Conservation (phyloP, 495 filamentous ascomycete species). For the Staphylotrichum longicolle region DNA sequence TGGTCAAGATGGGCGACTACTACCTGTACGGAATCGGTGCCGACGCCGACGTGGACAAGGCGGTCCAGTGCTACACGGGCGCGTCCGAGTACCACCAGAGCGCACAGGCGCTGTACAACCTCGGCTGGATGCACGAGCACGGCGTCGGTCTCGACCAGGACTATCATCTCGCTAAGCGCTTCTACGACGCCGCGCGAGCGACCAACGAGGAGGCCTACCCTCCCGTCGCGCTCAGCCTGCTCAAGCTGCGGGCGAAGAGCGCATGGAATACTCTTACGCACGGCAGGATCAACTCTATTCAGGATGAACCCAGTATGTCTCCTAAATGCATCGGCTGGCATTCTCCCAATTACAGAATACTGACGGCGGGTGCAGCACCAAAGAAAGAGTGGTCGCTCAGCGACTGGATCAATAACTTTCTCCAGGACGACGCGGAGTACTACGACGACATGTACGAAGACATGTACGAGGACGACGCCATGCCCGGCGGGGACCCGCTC, state of each 20-base stretch:
- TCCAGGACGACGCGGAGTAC: constrained; percentile 69
- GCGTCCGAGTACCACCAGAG: constrained; percentile 88
- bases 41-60: constrained; percentile 74
- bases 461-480: constrained; percentile 51
- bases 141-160: constrained; percentile 91
- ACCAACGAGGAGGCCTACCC: constrained; percentile 92
- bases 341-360: no score
- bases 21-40: constrained; percentile 81
- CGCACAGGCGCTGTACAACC: constrained; percentile 93
- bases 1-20: constrained; percentile 99
- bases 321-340: background rate
- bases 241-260: constrained; percentile 80
- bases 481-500: constrained; percentile 48
- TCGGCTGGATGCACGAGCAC: constrained; percentile 99
- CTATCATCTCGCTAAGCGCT: constrained; percentile 94
- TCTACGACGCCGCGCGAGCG: constrained; percentile 87
- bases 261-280: constrained; percentile 92
- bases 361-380: constrained; percentile 42
- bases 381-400: constrained; percentile 70
- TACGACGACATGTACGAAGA: constrained; percentile 59
- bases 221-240: constrained; percentile 83
- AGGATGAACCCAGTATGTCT: constrained; percentile 77
- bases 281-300: constrained; percentile 85
- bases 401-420: constrained; percentile 82
- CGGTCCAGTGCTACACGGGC: constrained; percentile 85